Evolutionary conservation across 1,284 basidiomycete genomes (phyloP).

Genomic region (Leccinum pachyderme): DNA sequence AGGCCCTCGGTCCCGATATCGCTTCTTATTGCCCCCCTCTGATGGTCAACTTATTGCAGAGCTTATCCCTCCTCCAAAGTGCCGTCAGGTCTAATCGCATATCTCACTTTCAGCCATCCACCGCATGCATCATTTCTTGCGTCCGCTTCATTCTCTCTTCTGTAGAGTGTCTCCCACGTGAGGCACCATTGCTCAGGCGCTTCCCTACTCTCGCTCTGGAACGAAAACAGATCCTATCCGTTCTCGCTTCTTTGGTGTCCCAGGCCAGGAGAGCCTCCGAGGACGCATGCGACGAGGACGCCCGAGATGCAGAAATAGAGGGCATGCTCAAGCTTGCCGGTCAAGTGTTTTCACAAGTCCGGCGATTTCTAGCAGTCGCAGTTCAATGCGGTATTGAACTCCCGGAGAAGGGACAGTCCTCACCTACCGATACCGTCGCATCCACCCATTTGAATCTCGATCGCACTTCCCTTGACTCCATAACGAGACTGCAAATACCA

Average conservation of each 20-base stretch:
- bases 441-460: slow-evolving; percentile 29
- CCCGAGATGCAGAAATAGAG: background rate
- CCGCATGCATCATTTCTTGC: slow-evolving; percentile 89
- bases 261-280: background rate
- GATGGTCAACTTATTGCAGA: slow-evolving; percentile 79
- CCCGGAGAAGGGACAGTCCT: slow-evolving; percentile 50
- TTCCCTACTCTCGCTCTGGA: slow-evolving; percentile 41
- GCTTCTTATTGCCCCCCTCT: slow-evolving; percentile 67
- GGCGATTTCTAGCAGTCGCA: slow-evolving; percentile 70
- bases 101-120: slow-evolving; percentile 82
- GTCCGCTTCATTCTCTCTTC: slow-evolving; percentile 87
- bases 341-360: slow-evolving; percentile 70
- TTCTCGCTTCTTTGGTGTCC: background rate
- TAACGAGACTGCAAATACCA: slow-evolving; percentile 15
- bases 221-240: background rate
- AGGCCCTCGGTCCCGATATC: slow-evolving; percentile 44
- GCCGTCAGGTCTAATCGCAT: slow-evolving; percentile 76
- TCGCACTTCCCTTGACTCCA: slow-evolving; percentile 16
- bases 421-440: slow-evolving; percentile 35
- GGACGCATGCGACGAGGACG: background rate
- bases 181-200: slow-evolving; percentile 69
- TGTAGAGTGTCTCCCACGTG: slow-evolving; percentile 84
- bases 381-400: slow-evolving; percentile 78
- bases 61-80: slow-evolving; percentile 81
- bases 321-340: slow-evolving; percentile 72